Evolutionary conservation across 2,329 filamentous ascomycete genomes (phyloP), one percentile per base, ranked within the genome.

Genomic region (Volutella citrinella): DNA sequence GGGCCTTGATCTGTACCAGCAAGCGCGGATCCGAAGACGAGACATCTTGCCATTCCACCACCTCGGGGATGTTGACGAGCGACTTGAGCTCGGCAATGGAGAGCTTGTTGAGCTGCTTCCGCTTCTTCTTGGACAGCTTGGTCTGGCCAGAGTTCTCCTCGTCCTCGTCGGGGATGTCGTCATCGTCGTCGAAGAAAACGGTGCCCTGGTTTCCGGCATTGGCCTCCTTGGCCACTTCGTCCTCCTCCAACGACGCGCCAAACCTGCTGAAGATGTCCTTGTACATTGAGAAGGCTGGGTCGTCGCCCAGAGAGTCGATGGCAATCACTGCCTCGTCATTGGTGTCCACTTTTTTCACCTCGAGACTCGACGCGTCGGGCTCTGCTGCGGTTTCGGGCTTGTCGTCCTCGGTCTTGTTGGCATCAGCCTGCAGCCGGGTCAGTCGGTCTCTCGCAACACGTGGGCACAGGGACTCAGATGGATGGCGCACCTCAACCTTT

Each of bases 11-110:
- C 55, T 95, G 87, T 17, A 97, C 87, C 10, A 98, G 76, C 26
- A 97, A 70, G 36, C 84, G 79, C 11, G 93, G 93, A 58, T 98
- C 90, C 17, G 86, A 80, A 1, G 93, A 90, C 12, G 88, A 94
- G 10, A 87, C 87, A 58, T 98, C 93, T 34, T 94, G 93, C 93
- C 93, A 97, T 55, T 98, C 93, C 6, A 98, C 91, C 9, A 95
- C 80, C 61, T 98, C 93, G 4, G 93, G 93, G 49, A 90, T 91
- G 52, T 75, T 78, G 40, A 96, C 93, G 35, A 95, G 68, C 6
- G 91, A 87, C 66, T 98, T 98, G 45, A 98, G 76, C 64, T 97
- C 89, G 30, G 93, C 93, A 40, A 98, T 87, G 7, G 91, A 95
- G 19, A 97, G 72, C 63, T 94, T 95, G 66, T 85, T 94, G 57